These are phyloP conservation scores for Hibiscus trionum DNA, from an alignment of 345 rosid species.

Conservation along the genomic window DNA sequence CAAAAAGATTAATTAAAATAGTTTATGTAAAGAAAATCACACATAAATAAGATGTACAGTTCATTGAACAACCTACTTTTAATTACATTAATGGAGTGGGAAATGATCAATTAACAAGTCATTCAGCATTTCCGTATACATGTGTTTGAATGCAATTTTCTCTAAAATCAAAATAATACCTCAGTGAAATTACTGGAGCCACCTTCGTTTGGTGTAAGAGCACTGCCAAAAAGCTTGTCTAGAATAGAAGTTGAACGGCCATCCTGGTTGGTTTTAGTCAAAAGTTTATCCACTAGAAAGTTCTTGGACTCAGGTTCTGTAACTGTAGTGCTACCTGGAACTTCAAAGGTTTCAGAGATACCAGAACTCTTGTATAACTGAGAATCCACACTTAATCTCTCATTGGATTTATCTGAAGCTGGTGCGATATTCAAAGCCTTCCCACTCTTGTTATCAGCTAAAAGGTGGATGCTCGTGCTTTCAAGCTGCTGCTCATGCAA, in stretches of 20 bases:
- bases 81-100: not conserved
- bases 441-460: slow-evolving; percentile 24
- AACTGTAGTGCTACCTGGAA: slow-evolving; percentile 24
- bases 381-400: slow-evolving; percentile 22
- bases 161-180: slow-evolving; percentile 31
- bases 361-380: slow-evolving; percentile 26
- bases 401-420: slow-evolving; percentile 30
- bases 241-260: slow-evolving; percentile 52
- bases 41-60: not conserved
- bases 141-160: not conserved
- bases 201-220: slow-evolving; percentile 38
- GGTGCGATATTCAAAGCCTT: slow-evolving; percentile 29
- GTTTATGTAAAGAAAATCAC: not conserved
- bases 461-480: slow-evolving; percentile 22
- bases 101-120: not conserved
- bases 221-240: slow-evolving; percentile 66
- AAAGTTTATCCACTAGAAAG: slow-evolving; percentile 26
- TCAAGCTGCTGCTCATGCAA: slow-evolving; percentile 31
- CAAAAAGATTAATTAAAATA: not conserved
- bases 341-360: slow-evolving; percentile 32
- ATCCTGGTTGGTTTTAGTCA: slow-evolving; percentile 29
- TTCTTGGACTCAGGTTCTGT: slow-evolving; percentile 36
- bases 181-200: slow-evolving; percentile 33
- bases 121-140: not conserved
- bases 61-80: not conserved